Conservation (phyloP, 352 stramenopile species). For the Phytophthora crassamura region DNA sequence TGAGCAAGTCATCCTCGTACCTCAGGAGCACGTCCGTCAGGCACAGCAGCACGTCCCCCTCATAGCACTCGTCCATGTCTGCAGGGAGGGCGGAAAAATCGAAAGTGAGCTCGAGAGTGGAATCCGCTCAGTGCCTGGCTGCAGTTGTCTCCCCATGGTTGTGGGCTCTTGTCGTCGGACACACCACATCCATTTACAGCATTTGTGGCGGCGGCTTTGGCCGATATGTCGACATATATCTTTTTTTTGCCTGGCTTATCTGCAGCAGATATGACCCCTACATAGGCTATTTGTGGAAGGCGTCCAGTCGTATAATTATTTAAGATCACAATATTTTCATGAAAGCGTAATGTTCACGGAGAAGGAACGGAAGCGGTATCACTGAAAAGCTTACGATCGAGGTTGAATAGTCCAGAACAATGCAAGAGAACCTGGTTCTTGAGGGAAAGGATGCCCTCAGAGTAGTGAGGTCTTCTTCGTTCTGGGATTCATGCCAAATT, state of each 20-base stretch:
- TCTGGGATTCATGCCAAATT: too few relatives aligned
- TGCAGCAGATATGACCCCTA: conserved; percentile 7
- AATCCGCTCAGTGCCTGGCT: not conserved
- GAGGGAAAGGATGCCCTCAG: too few relatives aligned
- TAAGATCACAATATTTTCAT: too few relatives aligned
- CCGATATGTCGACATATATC: conserved; percentile 19
- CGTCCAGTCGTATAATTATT: not conserved
- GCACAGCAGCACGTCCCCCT: conserved; percentile 18
- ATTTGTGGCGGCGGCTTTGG: conserved; percentile 14
- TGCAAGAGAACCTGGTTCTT: too few relatives aligned
- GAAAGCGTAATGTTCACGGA: too few relatives aligned
- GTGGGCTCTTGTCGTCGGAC: conserved; percentile 4
- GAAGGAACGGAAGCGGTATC: too few relatives aligned
- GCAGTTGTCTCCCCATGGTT: too few relatives aligned
- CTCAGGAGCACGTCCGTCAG: not conserved
- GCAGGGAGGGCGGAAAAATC: not conserved
- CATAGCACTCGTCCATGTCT: conserved; percentile 3
- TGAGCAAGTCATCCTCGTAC: too few relatives aligned
- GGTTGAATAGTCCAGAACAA: too few relatives aligned
- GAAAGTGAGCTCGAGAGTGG: too few relatives aligned
- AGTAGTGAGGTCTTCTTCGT: too few relatives aligned
- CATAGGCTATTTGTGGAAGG: conserved; percentile 13
- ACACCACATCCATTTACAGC: not conserved
- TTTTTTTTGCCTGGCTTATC: conserved; percentile 14
- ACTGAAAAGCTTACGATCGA: too few relatives aligned